A percentile compares a stretch with the other conserved stretches of the same genome.
Evolutionary conservation across 305 asterid species (phyloP).

Genomic region (Euphrasia arctica): DNA sequence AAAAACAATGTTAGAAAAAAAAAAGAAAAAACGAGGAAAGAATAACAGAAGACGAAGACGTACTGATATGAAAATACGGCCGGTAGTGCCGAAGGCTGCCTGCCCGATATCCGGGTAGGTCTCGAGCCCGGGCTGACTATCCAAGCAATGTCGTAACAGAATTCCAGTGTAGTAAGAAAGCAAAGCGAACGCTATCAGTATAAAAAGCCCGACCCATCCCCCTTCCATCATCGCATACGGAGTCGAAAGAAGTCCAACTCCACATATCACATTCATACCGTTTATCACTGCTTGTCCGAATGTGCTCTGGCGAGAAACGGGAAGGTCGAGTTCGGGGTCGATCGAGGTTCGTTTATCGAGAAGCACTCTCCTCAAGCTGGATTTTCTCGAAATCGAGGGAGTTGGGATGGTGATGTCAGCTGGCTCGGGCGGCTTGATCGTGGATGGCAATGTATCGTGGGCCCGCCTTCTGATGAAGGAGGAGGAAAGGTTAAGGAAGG

Average conservation of each 20-base stretch:
- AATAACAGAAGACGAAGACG: slow-evolving; percentile 32
- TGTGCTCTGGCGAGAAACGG: slow-evolving; percentile 52
- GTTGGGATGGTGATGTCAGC: slow-evolving; percentile 41
- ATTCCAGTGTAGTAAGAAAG: slow-evolving; percentile 92
- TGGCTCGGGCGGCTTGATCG: slow-evolving; percentile 42
- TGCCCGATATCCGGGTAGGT: slow-evolving; percentile 97
- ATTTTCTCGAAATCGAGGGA: slow-evolving; percentile 48
- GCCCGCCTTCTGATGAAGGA: slow-evolving; percentile 65
- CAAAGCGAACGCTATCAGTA: slow-evolving; percentile 60
- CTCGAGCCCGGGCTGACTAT: slow-evolving; percentile 88
- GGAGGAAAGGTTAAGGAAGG: slow-evolving; percentile 47
- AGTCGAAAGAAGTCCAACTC: slow-evolving; percentile 89
- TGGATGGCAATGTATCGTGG: slow-evolving; percentile 62
- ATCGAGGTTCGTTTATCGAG: slow-evolving; percentile 43
- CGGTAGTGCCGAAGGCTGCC: slow-evolving; percentile 82
- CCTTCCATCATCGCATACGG: slow-evolving; percentile 89
- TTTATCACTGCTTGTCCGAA: slow-evolving; percentile 78
- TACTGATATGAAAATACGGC: slow-evolving; percentile 74
- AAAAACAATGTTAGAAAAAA: background rate
- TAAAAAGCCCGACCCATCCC: slow-evolving; percentile 84
- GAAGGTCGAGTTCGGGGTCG: slow-evolving; percentile 40
- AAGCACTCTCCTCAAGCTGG: slow-evolving; percentile 33
- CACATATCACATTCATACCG: slow-evolving; percentile 87
- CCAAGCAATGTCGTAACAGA: slow-evolving; percentile 73
- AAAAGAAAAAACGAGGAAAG: slow-evolving; percentile 34